phyloP scores from a whole-genome alignment of 164 flowering plant genomes.

The Nymphaea colorata region DNA sequence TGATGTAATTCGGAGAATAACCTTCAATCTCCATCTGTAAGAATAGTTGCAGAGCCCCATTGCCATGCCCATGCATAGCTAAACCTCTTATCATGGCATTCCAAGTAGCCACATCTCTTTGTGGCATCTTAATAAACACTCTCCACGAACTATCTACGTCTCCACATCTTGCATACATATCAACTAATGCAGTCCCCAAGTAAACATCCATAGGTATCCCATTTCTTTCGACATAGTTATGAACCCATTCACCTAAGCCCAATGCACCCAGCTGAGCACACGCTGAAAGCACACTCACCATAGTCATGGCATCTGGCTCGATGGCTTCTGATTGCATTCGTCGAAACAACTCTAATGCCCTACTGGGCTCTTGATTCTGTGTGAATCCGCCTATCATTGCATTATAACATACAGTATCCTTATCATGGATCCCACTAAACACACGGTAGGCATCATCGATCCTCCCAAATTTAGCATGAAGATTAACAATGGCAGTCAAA shows the following conservation, averaged over 20 bases:
- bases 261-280: constrained; percentile 36
- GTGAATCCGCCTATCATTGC: constrained; percentile 40
- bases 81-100: constrained; percentile 53
- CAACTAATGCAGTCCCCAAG: not conserved
- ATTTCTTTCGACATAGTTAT: constrained; percentile 23
- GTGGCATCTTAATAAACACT: constrained; percentile 28
- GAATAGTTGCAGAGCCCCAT: constrained; percentile 48
- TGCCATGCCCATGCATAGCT: constrained; percentile 45
- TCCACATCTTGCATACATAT: constrained; percentile 31
- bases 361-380: constrained; percentile 13
- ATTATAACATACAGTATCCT: constrained; percentile 10
- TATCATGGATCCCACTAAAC: constrained; percentile 38
- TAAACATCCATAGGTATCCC: constrained; percentile 6
- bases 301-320: constrained; percentile 32
- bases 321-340: constrained; percentile 30
- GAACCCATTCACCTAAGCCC: constrained; percentile 38
- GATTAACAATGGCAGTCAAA: constrained; percentile 10
- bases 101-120: constrained; percentile 57
- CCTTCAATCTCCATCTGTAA: constrained; percentile 30
- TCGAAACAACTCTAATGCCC: constrained; percentile 18
- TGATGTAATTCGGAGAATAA: constrained; percentile 14
- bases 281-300: constrained; percentile 38
- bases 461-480: constrained; percentile 15
- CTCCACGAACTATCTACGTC: constrained; percentile 24
- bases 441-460: constrained; percentile 15